Conservation (phyloP, 2,329 filamentous ascomycete species). For the Capronia americana region DNA sequence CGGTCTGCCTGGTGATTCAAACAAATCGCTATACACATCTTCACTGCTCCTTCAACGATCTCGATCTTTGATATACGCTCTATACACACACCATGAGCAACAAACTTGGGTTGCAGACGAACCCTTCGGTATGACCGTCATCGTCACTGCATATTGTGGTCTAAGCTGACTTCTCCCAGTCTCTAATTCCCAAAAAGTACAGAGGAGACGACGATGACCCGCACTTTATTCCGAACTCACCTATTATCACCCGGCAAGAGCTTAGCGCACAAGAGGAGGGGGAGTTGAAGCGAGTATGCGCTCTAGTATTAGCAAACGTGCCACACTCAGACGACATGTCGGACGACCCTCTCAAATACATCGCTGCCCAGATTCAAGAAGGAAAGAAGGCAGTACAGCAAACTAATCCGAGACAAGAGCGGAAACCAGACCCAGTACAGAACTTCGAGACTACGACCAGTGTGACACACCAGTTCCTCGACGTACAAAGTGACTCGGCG, state of each 20-base stretch:
- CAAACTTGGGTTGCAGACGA: conserved; percentile 24
- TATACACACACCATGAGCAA: conserved; percentile 15
- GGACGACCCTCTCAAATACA: conserved; percentile 39
- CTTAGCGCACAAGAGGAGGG: conserved; percentile 45
- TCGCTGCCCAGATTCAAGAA: conserved; percentile 45
- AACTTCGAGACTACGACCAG: conserved; percentile 12
- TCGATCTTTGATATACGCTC: neutral
- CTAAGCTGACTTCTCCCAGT: conserved; percentile 19
- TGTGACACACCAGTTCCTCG: conserved; percentile 34
- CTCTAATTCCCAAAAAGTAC: conserved; percentile 43
- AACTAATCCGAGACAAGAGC: conserved; percentile 38
- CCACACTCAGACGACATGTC: conserved; percentile 40
- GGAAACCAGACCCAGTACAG: conserved; percentile 27
- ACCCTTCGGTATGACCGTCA: conserved; percentile 19
- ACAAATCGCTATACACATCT: neutral
- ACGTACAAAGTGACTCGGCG: conserved; percentile 30
- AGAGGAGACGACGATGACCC: conserved; percentile 44
- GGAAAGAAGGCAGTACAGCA: conserved; percentile 38
- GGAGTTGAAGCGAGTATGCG: conserved; percentile 47
- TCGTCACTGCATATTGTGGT: neutral
- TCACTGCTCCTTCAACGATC: neutral
- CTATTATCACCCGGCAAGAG: conserved; percentile 46
- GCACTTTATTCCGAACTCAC: conserved; percentile 43
- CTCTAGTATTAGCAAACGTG: conserved; percentile 38
- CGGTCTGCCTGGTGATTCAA: neutral